Evolutionary conservation across 140 eudicot species (phyloP).

Genomic region (Bidens hawaiensis): DNA sequence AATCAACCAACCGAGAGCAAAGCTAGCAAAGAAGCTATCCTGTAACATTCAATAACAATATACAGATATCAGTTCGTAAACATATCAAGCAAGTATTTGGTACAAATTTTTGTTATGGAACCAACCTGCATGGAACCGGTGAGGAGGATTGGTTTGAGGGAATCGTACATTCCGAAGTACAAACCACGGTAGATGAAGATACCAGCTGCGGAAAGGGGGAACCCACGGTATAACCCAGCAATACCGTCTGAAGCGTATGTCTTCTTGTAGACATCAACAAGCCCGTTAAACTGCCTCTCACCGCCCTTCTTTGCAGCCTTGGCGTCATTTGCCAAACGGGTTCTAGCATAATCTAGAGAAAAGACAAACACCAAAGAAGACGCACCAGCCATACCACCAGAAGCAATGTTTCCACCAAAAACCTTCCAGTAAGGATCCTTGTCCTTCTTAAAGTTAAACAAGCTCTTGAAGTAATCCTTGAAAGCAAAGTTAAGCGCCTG

Average conservation of each 20-base stretch:
- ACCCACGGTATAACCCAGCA: constrained; percentile 71
- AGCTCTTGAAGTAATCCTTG: constrained; percentile 55
- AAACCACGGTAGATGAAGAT: constrained; percentile 52
- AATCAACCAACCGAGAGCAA: constrained; percentile 56
- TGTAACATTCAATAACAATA: constrained; percentile 2
- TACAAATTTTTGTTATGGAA: no score
- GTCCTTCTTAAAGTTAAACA: constrained; percentile 53
- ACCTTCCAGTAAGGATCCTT: constrained; percentile 55
- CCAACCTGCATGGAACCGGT: constrained; percentile 47
- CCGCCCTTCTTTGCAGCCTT: constrained; percentile 60
- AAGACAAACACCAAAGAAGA: constrained; percentile 50
- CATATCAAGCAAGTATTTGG: no score
- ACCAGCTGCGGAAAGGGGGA: constrained; percentile 52
- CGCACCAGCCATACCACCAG: constrained; percentile 66
- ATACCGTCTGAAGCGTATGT: constrained; percentile 50
- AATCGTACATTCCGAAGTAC: constrained; percentile 62
- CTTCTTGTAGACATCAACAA: constrained; percentile 52
- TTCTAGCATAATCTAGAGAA: constrained; percentile 59
- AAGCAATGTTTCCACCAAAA: constrained; percentile 44
- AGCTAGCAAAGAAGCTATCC: constrained; percentile 66
- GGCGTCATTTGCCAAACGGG: constrained; percentile 49
- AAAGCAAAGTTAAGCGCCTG: constrained; percentile 58
- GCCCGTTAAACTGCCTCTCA: constrained; percentile 52
- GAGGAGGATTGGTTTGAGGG: constrained; percentile 54
- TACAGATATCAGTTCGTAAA: not conserved